These are phyloP conservation scores for Aspergillus brasiliensis DNA, from an alignment of 2,329 filamentous ascomycete species.

Conservation along the genomic window DNA sequence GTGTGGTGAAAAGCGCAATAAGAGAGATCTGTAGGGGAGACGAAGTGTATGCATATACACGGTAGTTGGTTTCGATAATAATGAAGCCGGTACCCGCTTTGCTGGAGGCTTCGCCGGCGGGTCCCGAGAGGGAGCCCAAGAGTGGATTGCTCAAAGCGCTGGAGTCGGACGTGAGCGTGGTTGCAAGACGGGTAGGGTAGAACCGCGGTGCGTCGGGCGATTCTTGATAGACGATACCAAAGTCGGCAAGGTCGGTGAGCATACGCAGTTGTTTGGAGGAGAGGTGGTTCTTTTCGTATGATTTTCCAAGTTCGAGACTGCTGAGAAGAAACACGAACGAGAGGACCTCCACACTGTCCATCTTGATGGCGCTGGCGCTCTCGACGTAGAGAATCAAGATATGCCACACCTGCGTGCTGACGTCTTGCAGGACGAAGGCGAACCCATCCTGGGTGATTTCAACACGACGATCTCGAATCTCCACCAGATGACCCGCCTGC, in stretches of 20 bases:
- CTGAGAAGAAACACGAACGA: constrained; percentile 96
- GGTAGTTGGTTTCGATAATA: constrained; percentile 97
- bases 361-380: constrained; percentile 70
- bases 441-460: constrained; percentile 92
- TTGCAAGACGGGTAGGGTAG: constrained; percentile 92
- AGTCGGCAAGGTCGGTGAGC: constrained; percentile 86
- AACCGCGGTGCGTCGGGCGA: constrained; percentile 54
- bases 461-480: constrained; percentile 57
- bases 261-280: constrained; percentile 81
- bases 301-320: constrained; percentile 85
- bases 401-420: constrained; percentile 97
- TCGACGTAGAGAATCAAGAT: constrained; percentile 91
- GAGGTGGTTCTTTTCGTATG: constrained; percentile 84
- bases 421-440: constrained; percentile 89
- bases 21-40: constrained; percentile 94
- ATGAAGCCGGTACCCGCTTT: constrained; percentile 68
- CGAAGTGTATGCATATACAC: constrained; percentile 93
- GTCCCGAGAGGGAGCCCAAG: constrained; percentile 60
- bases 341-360: constrained; percentile 91
- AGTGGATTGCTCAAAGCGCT: constrained; percentile 72
- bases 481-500: constrained; percentile 77
- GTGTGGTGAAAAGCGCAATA: constrained; percentile 82
- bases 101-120: constrained; percentile 32
- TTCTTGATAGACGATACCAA: constrained; percentile 80
- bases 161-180: constrained; percentile 81